Percentiles rank a stretch among this genome's conserved stretches.
phyloP scores from a whole-genome alignment of 331 rosid species.

The Dryas integrifolia region DNA sequence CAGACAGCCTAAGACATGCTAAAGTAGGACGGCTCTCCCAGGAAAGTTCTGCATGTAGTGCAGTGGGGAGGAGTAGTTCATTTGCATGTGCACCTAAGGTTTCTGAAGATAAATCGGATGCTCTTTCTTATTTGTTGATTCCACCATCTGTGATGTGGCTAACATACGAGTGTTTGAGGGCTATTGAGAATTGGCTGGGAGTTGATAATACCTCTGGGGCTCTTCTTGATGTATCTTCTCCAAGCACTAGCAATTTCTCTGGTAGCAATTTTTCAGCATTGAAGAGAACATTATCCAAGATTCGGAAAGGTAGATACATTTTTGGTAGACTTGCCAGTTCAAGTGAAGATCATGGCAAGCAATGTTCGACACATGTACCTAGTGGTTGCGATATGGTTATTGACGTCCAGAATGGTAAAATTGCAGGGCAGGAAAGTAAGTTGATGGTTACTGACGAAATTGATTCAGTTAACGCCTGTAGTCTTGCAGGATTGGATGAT shows the following conservation, averaged over 20 bases:
- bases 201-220: conserved; percentile 51
- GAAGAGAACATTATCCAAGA: conserved; percentile 61
- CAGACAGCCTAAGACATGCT: conserved; percentile 58
- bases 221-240: conserved; percentile 37
- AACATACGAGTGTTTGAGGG: conserved; percentile 77
- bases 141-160: conserved; percentile 67
- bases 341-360: conserved; percentile 54
- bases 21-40: conserved; percentile 81
- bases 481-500: conserved; percentile 36
- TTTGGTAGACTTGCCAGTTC: conserved; percentile 61
- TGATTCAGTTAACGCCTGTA: conserved; percentile 34
- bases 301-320: conserved; percentile 55
- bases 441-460: conserved; percentile 39
- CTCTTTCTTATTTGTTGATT: conserved; percentile 36
- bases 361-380: conserved; percentile 30
- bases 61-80: conserved; percentile 39
- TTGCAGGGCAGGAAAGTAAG: conserved; percentile 37
- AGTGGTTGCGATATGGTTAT: conserved; percentile 29
- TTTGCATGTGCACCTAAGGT: conserved; percentile 34
- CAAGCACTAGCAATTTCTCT: conserved; percentile 40
- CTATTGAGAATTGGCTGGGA: conserved; percentile 71
- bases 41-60: conserved; percentile 71
- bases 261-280: conserved; percentile 56
- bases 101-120: conserved; percentile 42
- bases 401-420: conserved; percentile 35